Evolutionary conservation across 441 rosid species (phyloP).

Genomic region (Jatropha podagrica): DNA sequence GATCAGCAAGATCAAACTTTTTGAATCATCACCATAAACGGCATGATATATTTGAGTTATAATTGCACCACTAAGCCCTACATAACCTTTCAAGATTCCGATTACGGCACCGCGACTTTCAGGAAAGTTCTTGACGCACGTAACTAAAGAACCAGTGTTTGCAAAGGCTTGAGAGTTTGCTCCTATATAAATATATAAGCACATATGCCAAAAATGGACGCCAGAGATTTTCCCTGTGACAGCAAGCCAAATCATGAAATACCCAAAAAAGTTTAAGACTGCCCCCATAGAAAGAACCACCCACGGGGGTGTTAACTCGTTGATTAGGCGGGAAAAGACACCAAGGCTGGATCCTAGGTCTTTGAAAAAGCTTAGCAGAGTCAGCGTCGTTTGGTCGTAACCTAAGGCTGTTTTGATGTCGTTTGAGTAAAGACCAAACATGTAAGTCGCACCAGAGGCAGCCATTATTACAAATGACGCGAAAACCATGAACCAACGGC

Average conservation of each 20-base stretch:
- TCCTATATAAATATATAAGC: slow-evolving; percentile 53
- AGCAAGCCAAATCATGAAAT: slow-evolving; percentile 63
- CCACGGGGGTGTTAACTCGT: slow-evolving; percentile 61
- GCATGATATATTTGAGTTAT: slow-evolving; percentile 54
- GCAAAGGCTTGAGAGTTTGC: slow-evolving; percentile 70
- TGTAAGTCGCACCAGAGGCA: slow-evolving; percentile 65
- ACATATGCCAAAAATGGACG: slow-evolving; percentile 60
- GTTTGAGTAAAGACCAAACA: slow-evolving; percentile 53
- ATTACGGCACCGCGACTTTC: slow-evolving; percentile 53
- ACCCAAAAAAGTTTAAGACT: slow-evolving; percentile 52
- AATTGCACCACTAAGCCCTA: slow-evolving; percentile 65
- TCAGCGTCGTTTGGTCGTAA: slow-evolving; percentile 64
- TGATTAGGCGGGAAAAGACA: slow-evolving; percentile 54
- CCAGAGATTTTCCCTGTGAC: slow-evolving; percentile 40
- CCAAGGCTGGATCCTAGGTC: slow-evolving; percentile 66
- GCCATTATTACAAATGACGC: slow-evolving; percentile 60
- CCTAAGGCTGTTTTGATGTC: slow-evolving; percentile 49
- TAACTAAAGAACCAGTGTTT: slow-evolving; percentile 58
- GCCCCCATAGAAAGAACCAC: slow-evolving; percentile 54
- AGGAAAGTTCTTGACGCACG: slow-evolving; percentile 67
- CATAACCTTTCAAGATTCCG: slow-evolving; percentile 60
- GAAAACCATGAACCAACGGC: slow-evolving; percentile 68
- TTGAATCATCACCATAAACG: slow-evolving; percentile 38
- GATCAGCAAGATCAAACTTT: slow-evolving; percentile 44
- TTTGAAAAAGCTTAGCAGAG: slow-evolving; percentile 57